Evolutionary conservation across 495 filamentous ascomycete genomes (phyloP).

Genomic region (Daldinia concentrica): DNA sequence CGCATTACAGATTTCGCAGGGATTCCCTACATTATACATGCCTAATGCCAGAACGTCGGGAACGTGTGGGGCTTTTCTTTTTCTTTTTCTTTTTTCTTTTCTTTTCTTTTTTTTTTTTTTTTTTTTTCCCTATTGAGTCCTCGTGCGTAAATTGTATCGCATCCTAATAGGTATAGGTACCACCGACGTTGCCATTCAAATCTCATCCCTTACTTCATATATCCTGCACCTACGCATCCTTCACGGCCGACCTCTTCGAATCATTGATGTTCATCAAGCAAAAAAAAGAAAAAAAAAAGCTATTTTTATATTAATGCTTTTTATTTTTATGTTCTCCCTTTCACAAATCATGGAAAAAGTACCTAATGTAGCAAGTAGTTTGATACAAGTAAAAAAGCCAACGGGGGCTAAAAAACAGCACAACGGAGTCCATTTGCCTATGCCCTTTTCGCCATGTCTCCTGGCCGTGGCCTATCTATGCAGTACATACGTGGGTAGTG

Average conservation of each 20-base stretch:
- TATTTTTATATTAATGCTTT: not conserved
- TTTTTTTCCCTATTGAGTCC: not conserved
- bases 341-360: not conserved
- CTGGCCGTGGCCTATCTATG: constrained; percentile 5
- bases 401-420: not conserved
- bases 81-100: not conserved
- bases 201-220: not conserved
- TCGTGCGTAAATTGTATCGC: not conserved
- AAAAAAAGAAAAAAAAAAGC: not conserved
- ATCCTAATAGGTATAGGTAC: not conserved
- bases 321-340: not conserved
- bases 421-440: constrained; percentile 12
- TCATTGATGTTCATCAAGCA: not conserved
- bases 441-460: constrained; percentile 22
- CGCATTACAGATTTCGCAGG: constrained; percentile 1
- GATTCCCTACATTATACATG: not conserved
- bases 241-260: not conserved
- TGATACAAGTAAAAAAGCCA: not conserved
- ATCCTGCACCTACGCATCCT: not conserved
- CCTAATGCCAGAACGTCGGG: constrained; percentile 11
- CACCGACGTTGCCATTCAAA: no score
- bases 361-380: not conserved
- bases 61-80: not conserved
- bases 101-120: not conserved
- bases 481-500: constrained; percentile 17